Conservation (phyloP, 2,329 filamentous ascomycete genomes). For the Lecanosticta acicola region DNA sequence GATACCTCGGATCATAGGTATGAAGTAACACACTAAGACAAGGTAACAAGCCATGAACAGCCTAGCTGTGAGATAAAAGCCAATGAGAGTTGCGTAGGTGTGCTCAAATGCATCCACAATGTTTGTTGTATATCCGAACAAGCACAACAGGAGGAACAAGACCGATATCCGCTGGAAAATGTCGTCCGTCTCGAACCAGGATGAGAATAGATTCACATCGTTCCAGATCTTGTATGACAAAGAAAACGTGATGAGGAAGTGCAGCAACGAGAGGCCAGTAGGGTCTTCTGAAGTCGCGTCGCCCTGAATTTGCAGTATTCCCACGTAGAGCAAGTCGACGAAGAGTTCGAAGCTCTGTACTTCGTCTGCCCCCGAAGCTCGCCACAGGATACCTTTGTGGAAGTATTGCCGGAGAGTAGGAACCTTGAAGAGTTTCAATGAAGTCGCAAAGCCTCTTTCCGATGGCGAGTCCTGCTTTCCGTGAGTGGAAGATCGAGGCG, state of each 20-base stretch:
- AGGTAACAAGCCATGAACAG: slow-evolving; percentile 50
- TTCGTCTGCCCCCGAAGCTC: slow-evolving; percentile 53
- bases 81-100: slow-evolving; percentile 55
- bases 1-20: slow-evolving; percentile 54
- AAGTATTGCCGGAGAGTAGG: slow-evolving; percentile 61
- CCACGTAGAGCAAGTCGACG: slow-evolving; percentile 58
- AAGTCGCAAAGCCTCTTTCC: slow-evolving; percentile 22
- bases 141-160: slow-evolving; percentile 55
- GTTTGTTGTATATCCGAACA: slow-evolving; percentile 60
- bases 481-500: slow-evolving; percentile 14
- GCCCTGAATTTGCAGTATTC: slow-evolving; percentile 59
- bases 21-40: slow-evolving; percentile 41
- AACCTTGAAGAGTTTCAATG: slow-evolving; percentile 54
- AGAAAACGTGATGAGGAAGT: slow-evolving; percentile 55
- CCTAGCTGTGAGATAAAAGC: slow-evolving; percentile 55
- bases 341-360: slow-evolving; percentile 61
- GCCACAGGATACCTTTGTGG: slow-evolving; percentile 59
- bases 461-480: slow-evolving; percentile 6
- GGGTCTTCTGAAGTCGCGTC: slow-evolving; percentile 55
- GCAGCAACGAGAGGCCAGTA: slow-evolving; percentile 51
- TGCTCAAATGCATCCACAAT: slow-evolving; percentile 52
- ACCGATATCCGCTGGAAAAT: slow-evolving; percentile 55
- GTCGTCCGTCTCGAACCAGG: slow-evolving; percentile 57
- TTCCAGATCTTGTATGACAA: slow-evolving; percentile 61
- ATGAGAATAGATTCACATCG: slow-evolving; percentile 53